phyloP scores from a whole-genome alignment of 1,284 basidiomycete species.

The Marasmius fiardii region DNA sequence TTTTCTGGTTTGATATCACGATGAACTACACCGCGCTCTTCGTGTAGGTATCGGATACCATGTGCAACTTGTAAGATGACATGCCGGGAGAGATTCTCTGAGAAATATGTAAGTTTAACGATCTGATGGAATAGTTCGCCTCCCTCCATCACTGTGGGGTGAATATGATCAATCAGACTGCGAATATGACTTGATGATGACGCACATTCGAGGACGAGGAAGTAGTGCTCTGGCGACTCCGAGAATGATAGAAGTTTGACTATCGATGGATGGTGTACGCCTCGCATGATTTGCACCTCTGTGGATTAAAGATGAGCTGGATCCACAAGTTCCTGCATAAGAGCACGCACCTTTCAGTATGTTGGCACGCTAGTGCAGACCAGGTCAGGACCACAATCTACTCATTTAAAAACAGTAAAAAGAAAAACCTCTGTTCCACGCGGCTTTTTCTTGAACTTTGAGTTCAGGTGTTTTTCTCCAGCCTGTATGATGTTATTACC shows the following conservation, averaged over 20 bases:
- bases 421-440: conserved; percentile 90
- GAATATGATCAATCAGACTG: conserved; percentile 10
- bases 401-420: conserved; percentile 24
- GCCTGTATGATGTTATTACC: conserved; percentile 47
- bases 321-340: neutral
- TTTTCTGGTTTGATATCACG: conserved; percentile 99
- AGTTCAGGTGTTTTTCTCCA: conserved; percentile 89
- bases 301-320: conserved; percentile 8
- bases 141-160: conserved; percentile 83
- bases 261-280: conserved; percentile 85
- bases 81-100: conserved; percentile 91
- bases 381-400: conserved; percentile 26
- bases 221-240: conserved; percentile 93
- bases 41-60: conserved; percentile 94
- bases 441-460: conserved; percentile 93
- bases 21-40: conserved; percentile 97
- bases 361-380: conserved; percentile 79
- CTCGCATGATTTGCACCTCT: conserved; percentile 99
- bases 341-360: conserved; percentile 82
- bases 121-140: conserved; percentile 99
- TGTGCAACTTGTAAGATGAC: conserved; percentile 97
- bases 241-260: conserved; percentile 88
- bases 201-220: conserved; percentile 89
- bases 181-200: conserved; percentile 17
- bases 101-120: conserved; percentile 98